Conservation (phyloP, 1,139 yeast genomes). For the Geotrichum carabidarum region DNA sequence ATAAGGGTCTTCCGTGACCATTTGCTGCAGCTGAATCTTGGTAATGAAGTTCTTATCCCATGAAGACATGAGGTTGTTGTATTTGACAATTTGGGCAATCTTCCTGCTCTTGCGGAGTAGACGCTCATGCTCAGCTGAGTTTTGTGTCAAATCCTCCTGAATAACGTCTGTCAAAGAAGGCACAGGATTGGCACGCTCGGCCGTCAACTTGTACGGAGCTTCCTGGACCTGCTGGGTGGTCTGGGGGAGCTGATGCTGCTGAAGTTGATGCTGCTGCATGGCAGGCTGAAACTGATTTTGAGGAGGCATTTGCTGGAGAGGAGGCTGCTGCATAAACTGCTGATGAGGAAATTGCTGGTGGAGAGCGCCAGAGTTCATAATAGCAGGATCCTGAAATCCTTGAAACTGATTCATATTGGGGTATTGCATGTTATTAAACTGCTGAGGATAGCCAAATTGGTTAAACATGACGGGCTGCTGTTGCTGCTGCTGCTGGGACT, state of each 20-base stretch:
- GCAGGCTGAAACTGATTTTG: slow-evolving; percentile 30
- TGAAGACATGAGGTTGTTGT: slow-evolving; percentile 93
- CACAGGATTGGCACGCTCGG: slow-evolving; percentile 24
- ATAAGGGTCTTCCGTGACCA: slow-evolving; percentile 95
- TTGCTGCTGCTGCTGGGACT: slow-evolving; percentile 27
- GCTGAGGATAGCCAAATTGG: slow-evolving; percentile 21
- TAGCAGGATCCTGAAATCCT: slow-evolving; percentile 27
- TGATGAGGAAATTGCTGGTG: slow-evolving; percentile 41
- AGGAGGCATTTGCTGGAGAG: slow-evolving; percentile 31
- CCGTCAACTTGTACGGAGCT: slow-evolving; percentile 22
- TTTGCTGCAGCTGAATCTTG: slow-evolving; percentile 87
- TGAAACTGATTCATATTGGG: slow-evolving; percentile 17
- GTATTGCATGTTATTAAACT: slow-evolving; percentile 20
- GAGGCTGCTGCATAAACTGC: slow-evolving; percentile 30
- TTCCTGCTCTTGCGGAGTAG: slow-evolving; percentile 70
- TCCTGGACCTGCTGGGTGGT: slow-evolving; percentile 27
- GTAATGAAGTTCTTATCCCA: slow-evolving; percentile 95
- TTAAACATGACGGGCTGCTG: slow-evolving; percentile 17
- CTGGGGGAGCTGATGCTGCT: slow-evolving; percentile 24
- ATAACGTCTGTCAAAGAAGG: slow-evolving; percentile 30
- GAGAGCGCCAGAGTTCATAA: slow-evolving; percentile 19
- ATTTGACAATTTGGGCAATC: slow-evolving; percentile 70
- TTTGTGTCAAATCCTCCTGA: slow-evolving; percentile 35
- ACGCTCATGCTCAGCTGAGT: slow-evolving; percentile 33
- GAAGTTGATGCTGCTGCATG: slow-evolving; percentile 26